phyloP scores from a whole-genome alignment of 345 rosid species.

The Salix exigua region DNA sequence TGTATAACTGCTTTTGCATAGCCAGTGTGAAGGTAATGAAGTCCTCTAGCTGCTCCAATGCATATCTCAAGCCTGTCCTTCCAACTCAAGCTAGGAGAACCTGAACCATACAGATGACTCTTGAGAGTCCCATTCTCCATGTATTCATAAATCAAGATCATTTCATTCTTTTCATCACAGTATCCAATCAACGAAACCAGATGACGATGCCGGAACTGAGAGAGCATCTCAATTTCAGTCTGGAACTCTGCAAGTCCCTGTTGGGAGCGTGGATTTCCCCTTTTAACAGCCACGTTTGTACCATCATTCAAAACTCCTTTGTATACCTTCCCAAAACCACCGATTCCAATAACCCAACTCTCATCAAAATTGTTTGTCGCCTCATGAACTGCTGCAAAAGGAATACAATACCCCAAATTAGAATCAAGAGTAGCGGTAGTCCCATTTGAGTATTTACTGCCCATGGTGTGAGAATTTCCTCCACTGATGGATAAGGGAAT shows the following conservation, averaged over 20 bases:
- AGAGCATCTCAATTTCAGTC: slow-evolving; percentile 36
- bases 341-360: slow-evolving; percentile 32
- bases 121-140: slow-evolving; percentile 37
- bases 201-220: slow-evolving; percentile 36
- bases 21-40: slow-evolving; percentile 31
- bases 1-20: slow-evolving; percentile 28
- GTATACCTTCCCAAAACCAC: slow-evolving; percentile 37
- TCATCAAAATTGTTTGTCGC: slow-evolving; percentile 37
- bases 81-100: slow-evolving; percentile 24
- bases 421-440: slow-evolving; percentile 17
- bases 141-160: slow-evolving; percentile 35
- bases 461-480: slow-evolving; percentile 28
- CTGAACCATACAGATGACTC: slow-evolving; percentile 31
- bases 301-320: slow-evolving; percentile 21
- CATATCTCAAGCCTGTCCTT: slow-evolving; percentile 30
- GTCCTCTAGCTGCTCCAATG: slow-evolving; percentile 29
- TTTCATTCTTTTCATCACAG: slow-evolving; percentile 34
- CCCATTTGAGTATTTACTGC: slow-evolving; percentile 32
- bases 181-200: slow-evolving; percentile 33
- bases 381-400: slow-evolving; percentile 28
- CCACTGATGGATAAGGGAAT: slow-evolving; percentile 25
- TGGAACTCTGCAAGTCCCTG: slow-evolving; percentile 36
- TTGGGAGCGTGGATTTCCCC: slow-evolving; percentile 33
- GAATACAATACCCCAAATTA: slow-evolving; percentile 25
- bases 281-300: slow-evolving; percentile 28